Percentiles rank a stretch among this genome's conserved stretches.
These are phyloP conservation scores for Rasamsonia emersonii DNA, from an alignment of 2,329 filamentous ascomycete genomes.

Conservation along the genomic window DNA sequence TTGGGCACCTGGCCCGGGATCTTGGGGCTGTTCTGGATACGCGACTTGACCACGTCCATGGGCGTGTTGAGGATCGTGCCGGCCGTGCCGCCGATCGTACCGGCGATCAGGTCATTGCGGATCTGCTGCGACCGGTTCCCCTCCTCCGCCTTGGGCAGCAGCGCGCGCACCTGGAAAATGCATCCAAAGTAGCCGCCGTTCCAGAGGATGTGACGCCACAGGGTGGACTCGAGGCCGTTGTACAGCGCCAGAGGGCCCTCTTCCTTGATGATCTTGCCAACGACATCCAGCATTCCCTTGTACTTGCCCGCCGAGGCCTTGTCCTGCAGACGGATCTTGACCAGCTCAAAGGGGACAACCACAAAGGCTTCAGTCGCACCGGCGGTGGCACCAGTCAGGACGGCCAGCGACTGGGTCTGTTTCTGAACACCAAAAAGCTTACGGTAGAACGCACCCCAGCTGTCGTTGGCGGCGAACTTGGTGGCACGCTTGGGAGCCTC, in stretches of 20 bases:
- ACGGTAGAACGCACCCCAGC: conserved; percentile 93
- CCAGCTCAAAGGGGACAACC: conserved; percentile 93
- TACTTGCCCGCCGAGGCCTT: conserved; percentile 77
- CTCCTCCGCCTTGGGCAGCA: conserved; percentile 66
- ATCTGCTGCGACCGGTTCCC: conserved; percentile 70
- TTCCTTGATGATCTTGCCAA: conserved; percentile 61
- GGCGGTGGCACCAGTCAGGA: conserved; percentile 87
- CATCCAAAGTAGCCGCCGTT: conserved; percentile 96
- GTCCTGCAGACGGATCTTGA: conserved; percentile 98
- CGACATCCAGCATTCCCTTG: conserved; percentile 46
- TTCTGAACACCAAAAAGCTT: conserved; percentile 73
- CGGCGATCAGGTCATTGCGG: conserved; percentile 78
- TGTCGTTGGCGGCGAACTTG: conserved; percentile 98
- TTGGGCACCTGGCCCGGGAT: conserved; percentile 74
- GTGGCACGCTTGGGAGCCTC: conserved; percentile 92
- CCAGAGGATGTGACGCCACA: conserved; percentile 94
- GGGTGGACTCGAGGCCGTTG: conserved; percentile 90
- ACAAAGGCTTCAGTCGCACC: conserved; percentile 95
- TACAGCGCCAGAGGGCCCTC: conserved; percentile 86
- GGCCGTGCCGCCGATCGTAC: conserved; percentile 76
- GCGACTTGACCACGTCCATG: conserved; percentile 94
- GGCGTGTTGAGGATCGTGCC: conserved; percentile 93
- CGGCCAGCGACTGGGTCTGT: conserved; percentile 85
- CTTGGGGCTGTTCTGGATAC: conserved; percentile 90
- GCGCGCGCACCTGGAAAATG: conserved; percentile 88